Conservation (phyloP, 2,329 filamentous ascomycete species). For the Fusarium decemcellulare region DNA sequence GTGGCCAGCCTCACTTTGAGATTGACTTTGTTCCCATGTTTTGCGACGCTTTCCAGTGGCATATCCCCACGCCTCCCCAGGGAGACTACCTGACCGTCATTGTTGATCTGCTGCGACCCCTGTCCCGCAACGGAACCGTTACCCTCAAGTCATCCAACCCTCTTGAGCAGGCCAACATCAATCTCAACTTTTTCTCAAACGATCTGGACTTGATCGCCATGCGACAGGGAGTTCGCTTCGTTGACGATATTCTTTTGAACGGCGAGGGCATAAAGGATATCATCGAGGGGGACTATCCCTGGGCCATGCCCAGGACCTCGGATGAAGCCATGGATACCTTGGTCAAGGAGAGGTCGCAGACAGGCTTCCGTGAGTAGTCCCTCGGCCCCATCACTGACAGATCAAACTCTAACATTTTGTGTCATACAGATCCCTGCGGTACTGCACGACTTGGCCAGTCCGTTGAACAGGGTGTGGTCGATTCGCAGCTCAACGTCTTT, state of each 20-base stretch:
- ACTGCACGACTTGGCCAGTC: neutral
- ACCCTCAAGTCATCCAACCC: neutral
- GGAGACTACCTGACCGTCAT: slow-evolving; percentile 63
- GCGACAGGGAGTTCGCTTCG: neutral
- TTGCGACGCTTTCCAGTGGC: slow-evolving; percentile 62
- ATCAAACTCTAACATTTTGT: neutral
- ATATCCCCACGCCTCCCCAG: slow-evolving; percentile 55
- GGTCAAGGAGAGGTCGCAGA: slow-evolving; percentile 71
- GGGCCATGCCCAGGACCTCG: slow-evolving; percentile 68
- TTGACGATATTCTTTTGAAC: slow-evolving; percentile 50
- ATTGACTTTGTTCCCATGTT: slow-evolving; percentile 75
- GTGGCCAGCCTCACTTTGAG: slow-evolving; percentile 73
- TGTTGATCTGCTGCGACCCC: neutral
- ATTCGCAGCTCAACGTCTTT: slow-evolving; percentile 65
- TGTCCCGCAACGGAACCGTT: slow-evolving; percentile 1
- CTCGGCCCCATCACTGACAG: neutral
- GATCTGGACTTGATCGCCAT: neutral
- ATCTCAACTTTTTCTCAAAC: neutral
- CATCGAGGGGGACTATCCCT: slow-evolving; percentile 68
- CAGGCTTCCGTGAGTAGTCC: slow-evolving; percentile 61
- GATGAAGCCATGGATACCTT: slow-evolving; percentile 69
- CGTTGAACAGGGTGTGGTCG: slow-evolving; percentile 67
- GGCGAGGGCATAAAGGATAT: slow-evolving; percentile 71
- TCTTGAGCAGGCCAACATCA: neutral
- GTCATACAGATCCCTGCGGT: neutral